Evolutionary conservation across 2,329 filamentous ascomycete species (phyloP), one percentile per base, ranked within the genome.

Genomic region (Huntiella abstrusa): DNA sequence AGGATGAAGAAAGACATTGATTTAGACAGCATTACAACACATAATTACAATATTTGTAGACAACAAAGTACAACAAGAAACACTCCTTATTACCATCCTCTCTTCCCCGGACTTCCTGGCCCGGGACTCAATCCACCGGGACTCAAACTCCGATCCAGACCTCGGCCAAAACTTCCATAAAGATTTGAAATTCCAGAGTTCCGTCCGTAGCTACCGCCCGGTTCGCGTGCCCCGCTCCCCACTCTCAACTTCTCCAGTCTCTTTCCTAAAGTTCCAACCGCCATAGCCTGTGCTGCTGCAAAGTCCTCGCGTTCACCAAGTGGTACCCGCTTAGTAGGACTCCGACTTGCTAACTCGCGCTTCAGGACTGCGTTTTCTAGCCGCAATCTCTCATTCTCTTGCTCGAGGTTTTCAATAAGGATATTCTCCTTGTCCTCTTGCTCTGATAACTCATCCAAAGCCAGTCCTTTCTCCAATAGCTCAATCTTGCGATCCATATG

Each of bases 401-500:
- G 63, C 54, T 82, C 74, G 1, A 86, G 62, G 40, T 80, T 71
- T 55, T 80, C 73, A 4, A 77, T 64, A 2, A 73, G 58, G 2
- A 72, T 62, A 39, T 79, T 79, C 57, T 79, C 73, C 54, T 41
- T 46, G 41, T 67, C 69, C 44, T 79, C 75, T 0, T 65, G 62
- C n/a, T 52, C 55, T 52, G 60, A 62, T 19, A 60, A 60, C 22
- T 43, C 34, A 15, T 49, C 47, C 8, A 49, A 37, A 22, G 41
- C 41, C 15, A 73, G 60, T 2, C 68, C 61, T 2, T 68, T 64
- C 57, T 74, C 71, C 39, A 75, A 65, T 1, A 75, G 64, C 50
- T 73, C 88, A 5, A 93, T 71, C 63, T 98, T 98, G 53, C 75
- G 75, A 59, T 96, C 87, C 57, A 91, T 73, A 60, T 92, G 84